Base-by-base conservation (phyloP, 2,329 filamentous ascomycete genomes). In the Aspergillus tamarii region DNA sequence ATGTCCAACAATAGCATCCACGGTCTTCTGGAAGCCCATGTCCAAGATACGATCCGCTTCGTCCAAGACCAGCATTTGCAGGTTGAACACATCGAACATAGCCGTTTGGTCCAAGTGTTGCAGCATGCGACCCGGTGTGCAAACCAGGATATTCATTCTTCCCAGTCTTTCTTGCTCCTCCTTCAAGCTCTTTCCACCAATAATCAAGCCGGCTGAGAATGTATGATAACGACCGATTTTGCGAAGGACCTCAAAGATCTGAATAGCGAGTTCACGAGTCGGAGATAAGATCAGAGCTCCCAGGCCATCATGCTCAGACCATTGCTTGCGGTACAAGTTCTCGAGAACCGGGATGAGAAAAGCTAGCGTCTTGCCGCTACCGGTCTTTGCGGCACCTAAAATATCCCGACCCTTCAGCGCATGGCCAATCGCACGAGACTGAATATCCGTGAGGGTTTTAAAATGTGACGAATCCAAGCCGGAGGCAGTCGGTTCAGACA, bases 1-100 rank as follows among this genome's bases (percentile, higher is more conserved):
- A 75, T 98, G 96, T 66, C 96, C 93, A 32, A 99, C 81, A 57
- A 99, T 91, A 0, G 95, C 95, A 78, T 99, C 95, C 4, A 99
- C 89, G 1, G 92, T 92, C 6, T 85, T 84, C 78, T 96, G 90
- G 77, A 99, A 99, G 6, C 95, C 95, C 93, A 98, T 95, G 74
- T 99, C 95, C 85, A 99, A 89, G 73, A 97, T 97, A 45, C 95
- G 88, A 77, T 99, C 95, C 3, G 95, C 95, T 78, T 99, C 95
- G 72, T 99, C 95, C 62, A 99, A 83, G 0, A 99, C 94, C 57
- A 99, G 82, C 76, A 99, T 91, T 80, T 96, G 92, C 67, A 99
- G 78, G 75, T 96, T 95, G 76, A 95, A 91, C 67, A 94, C 91
- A 68, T 94, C 93, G 74, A 99, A 91, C 21, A 90, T 89, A 0